Conservation (phyloP, 108 stramenopile species). For the Conticribra guillardii region DNA sequence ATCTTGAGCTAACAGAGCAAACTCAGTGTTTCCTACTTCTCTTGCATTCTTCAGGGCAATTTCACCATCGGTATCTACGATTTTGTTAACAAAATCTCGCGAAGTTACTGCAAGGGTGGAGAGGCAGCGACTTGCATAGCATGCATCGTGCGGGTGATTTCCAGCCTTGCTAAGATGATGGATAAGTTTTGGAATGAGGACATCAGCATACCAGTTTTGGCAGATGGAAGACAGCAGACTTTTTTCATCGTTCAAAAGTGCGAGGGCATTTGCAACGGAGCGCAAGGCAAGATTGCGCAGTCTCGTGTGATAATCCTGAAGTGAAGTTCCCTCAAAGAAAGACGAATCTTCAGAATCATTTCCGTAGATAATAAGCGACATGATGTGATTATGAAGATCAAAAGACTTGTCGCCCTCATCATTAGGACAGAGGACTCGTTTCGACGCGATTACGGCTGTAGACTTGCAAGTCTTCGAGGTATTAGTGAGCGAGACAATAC, state of each 20-base stretch:
- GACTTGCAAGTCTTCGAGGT: conserved; percentile 56
- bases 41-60: conserved; percentile 54
- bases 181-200: conserved; percentile 61
- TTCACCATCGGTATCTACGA: conserved; percentile 43
- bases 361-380: conserved; percentile 56
- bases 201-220: conserved; percentile 61
- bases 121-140: conserved; percentile 63
- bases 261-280: conserved; percentile 62
- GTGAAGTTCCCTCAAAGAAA: conserved; percentile 25
- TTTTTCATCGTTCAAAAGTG: conserved; percentile 44
- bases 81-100: conserved; percentile 30
- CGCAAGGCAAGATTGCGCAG: conserved; percentile 58
- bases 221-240: conserved; percentile 43
- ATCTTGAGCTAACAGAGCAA: conserved; percentile 68
- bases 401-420: conserved; percentile 29
- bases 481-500: conserved; percentile 61
- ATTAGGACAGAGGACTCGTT: conserved; percentile 30
- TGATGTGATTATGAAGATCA: conserved; percentile 51
- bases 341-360: conserved; percentile 39
- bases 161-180: conserved; percentile 55
- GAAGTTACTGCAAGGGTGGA: conserved; percentile 27
- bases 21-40: conserved; percentile 49
- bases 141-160: conserved; percentile 62
- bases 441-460: conserved; percentile 44
- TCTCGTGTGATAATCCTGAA: conserved; percentile 41